A percentile compares a stretch with the other conserved stretches of the same genome.
phyloP scores from a whole-genome alignment of 2,329 filamentous ascomycete genomes.

The Colletotrichum brevisporum region DNA sequence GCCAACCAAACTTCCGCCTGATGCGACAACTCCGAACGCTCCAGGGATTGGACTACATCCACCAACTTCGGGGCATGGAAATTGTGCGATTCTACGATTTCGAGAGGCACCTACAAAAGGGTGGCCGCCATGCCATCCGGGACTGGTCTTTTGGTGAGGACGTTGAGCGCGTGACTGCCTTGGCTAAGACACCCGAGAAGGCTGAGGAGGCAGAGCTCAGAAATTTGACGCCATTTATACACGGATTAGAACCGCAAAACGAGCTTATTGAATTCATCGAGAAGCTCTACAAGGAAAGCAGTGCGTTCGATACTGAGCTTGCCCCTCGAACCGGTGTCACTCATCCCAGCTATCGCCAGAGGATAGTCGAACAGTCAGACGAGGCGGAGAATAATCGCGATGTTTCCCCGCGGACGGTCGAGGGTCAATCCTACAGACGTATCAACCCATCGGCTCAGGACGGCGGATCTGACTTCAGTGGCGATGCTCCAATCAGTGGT shows the following conservation, averaged over 20 bases:
- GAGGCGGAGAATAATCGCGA: neutral
- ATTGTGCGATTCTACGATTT: constrained; percentile 59
- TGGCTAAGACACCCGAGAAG: constrained; percentile 42
- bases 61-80: constrained; percentile 59
- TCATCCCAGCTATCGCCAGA: neutral
- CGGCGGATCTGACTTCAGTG: neutral
- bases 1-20: constrained; percentile 57
- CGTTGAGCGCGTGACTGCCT: constrained; percentile 45
- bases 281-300: constrained; percentile 2
- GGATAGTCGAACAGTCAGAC: neutral
- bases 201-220: constrained; percentile 42
- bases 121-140: constrained; percentile 41
- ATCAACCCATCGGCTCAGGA: neutral
- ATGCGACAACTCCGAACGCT: constrained; percentile 55
- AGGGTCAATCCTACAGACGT: neutral
- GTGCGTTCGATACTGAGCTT: constrained; percentile 23
- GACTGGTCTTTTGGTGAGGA: constrained; percentile 54
- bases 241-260: neutral
- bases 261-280: constrained; percentile 1
- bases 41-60: constrained; percentile 61
- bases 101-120: constrained; percentile 38
- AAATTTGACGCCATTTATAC: constrained; percentile 42
- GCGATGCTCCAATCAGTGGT: neutral
- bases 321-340: neutral
- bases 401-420: neutral